Evolutionary conservation across 73 alveolate species (phyloP).

Genomic region (Symbiodinium pilosum): DNA sequence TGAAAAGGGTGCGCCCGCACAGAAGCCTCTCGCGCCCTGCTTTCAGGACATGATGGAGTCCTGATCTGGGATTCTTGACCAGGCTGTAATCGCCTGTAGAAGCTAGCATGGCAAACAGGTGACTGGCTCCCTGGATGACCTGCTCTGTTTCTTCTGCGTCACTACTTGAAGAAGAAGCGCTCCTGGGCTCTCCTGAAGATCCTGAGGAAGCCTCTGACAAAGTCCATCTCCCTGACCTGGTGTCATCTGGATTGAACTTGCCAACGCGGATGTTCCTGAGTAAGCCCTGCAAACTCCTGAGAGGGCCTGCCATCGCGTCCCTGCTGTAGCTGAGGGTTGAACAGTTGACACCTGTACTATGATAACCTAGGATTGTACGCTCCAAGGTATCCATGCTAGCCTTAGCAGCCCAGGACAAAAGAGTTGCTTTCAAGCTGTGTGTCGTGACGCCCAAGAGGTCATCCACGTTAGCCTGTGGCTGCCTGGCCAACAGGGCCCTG

Average conservation of each 20-base stretch:
- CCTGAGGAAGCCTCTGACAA: neutral
- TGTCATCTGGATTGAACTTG: neutral
- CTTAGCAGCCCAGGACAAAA: neutral
- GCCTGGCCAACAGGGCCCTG: neutral
- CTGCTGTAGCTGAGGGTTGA: neutral
- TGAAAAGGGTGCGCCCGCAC: neutral
- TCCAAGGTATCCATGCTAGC: neutral
- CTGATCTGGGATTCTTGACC: neutral
- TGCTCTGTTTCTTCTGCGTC: neutral
- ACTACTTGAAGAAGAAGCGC: neutral
- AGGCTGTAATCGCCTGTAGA: neutral
- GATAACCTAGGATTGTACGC: neutral
- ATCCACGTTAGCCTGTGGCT: neutral
- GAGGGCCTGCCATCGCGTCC: neutral
- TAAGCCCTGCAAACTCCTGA: neutral
- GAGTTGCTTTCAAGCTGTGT: neutral
- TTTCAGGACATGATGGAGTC: neutral
- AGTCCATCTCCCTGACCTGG: neutral
- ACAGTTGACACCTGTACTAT: neutral
- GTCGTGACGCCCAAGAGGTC: neutral
- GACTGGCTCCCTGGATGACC: neutral
- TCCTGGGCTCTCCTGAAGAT: neutral
- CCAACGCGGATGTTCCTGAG: neutral
- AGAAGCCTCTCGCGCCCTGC: neutral
- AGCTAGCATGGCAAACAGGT: neutral